Base-by-base conservation (phyloP, 345 rosid genomes). In the Eucalyptus fibrosa region DNA sequence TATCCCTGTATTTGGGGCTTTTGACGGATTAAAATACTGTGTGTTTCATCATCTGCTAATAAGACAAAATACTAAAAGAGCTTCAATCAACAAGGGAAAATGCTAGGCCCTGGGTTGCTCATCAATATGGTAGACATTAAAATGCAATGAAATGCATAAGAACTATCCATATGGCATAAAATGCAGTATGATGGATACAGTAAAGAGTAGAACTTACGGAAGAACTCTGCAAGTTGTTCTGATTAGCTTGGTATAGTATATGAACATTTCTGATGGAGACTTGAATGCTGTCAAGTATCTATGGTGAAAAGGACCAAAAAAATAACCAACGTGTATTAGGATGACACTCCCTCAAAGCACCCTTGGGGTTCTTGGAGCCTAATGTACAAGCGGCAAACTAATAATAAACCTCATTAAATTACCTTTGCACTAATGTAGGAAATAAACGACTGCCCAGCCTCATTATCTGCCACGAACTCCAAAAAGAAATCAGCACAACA, bases 241-340 rank as follows among this genome's bases (percentile, higher is more conserved):
- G 81, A 62, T 53, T 51, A 85, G 88, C 89, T 26, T 62, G 87
- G 93, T 96, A 97, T 65, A 92, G 91, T 51, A 96, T 87, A 93
- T 96, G 97, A 83, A 97, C 95, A 92, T 95, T 96, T 93, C 91
- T 95, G 90, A 96, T 94, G 86, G 97, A 97, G 77, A 97, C 92
- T 91, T 96, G 96, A 90, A 97, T 96, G 92, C 94, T 94, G 93
- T 96, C 99, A 90, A 97, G 96, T 93, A 96, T 93, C 99, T 97
- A 21, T 88, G 50, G 69, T 88, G 60, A 90, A 90, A 15, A 60
- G 80, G 72, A 90, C 82, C 28, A 88, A 30, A 42, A 15, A 50
- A 89, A 56, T 8, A 56, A 62, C 19, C 83, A 19, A 87, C 51
- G 19, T 32, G 50, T 42, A 86, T 45, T 34, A 51, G 62, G 55